Evolutionary conservation across 495 filamentous ascomycete species (phyloP), one percentile per base, ranked within the genome.

Genomic region (Aspergillus nidulans): DNA sequence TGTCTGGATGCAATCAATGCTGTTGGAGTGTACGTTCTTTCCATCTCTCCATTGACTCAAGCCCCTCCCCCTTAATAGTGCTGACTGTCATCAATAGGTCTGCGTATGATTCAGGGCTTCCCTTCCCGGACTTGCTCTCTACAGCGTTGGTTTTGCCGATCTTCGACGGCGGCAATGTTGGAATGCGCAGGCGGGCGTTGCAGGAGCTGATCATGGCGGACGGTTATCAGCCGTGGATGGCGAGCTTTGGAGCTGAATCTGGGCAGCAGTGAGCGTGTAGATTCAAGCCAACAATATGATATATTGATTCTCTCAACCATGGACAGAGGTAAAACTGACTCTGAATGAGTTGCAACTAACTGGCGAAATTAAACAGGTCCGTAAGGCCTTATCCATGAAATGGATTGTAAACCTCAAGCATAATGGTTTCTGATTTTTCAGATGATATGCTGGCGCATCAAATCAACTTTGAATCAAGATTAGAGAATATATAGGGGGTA

Each of bases 91-190:
- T 16, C 36, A 0, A 6, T 52, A 57, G 54, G 6, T 57, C 54
- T 0, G 46, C 54, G 10, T 57, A 57, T 38, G 40, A 40, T 10
- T 19, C 20, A 0, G 48, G 52, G 6, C 13, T 45, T 1, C 54
- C 54, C 1, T 52, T 57, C 12, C 1, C 47, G 5, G 28, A 46
- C n/a, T 24, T 57, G 6, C 47, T 57, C 0, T 57, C 54, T 0
- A 57, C 54, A 3, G 54, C 54, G 19, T 19, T 57, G 19, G 54
- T 39, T 0, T 21, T 57, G 28, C 54, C 54, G 3, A 51, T 57
- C 16, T 57, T 57, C n/a, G 54, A 57, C 13, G 54, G 54, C 0
- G 54, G 54, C 0, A 57, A 57, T 38, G 48, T 57, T 1, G 54
- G 54, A 0, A 52, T 57, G 10, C 54, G 54, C 0, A 44, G 46